Evolutionary conservation across 2,329 filamentous ascomycete species (phyloP).

Genomic region (Penicillium psychrosexuale): DNA sequence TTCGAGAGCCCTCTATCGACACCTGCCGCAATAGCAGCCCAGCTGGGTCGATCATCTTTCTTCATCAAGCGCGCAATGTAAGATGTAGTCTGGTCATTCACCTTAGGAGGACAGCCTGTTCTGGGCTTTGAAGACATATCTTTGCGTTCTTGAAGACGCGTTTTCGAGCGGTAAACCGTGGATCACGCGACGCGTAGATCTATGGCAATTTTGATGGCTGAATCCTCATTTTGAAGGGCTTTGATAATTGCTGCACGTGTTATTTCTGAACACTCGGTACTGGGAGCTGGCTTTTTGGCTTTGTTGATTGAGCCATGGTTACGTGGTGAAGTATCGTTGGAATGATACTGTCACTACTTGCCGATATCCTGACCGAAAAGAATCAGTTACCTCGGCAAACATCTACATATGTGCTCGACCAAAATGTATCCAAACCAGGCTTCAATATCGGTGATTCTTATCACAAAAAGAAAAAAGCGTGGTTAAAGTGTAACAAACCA

Average conservation of each 20-base stretch:
- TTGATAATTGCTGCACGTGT: neutral
- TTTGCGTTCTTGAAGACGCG: neutral
- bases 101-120: neutral
- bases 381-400: slow-evolving; percentile 5
- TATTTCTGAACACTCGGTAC: neutral
- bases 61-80: neutral
- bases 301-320: neutral
- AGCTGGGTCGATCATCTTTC: neutral
- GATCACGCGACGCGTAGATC: neutral
- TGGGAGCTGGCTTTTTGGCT: neutral
- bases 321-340: neutral
- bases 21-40: neutral
- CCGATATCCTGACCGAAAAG: slow-evolving; percentile 2
- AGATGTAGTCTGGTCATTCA: neutral
- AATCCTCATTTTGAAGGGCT: neutral
- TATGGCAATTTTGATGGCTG: neutral
- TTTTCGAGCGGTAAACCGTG: neutral
- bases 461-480: neutral
- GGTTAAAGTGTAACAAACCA: neutral
- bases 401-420: neutral
- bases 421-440: neutral
- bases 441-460: neutral
- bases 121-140: neutral
- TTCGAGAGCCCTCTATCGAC: neutral
- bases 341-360: neutral